Evolutionary conservation across 2,329 filamentous ascomycete species (phyloP), one percentile per base, ranked within the genome.

Genomic region (Colletotrichum chrysophilum): DNA sequence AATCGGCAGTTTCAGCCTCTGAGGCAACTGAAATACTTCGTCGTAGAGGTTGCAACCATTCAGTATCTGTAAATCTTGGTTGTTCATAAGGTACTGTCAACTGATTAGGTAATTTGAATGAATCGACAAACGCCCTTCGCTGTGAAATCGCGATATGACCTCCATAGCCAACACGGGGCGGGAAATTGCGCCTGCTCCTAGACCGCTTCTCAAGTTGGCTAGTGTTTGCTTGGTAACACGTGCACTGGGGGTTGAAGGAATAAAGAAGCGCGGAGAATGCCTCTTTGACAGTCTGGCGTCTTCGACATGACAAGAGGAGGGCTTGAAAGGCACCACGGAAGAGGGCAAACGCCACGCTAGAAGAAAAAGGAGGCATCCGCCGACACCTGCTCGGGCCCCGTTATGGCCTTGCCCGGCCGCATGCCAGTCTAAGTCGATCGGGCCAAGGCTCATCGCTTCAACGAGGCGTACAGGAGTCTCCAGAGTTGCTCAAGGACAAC

Each of bases 1-100:
- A 58, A 71, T 55, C 56, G 56, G 73, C 18, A 64, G 70, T 75
- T 75, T 73, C 73, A 73, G 32, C 21, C 36, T 36, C 38, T 21
- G 32, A 24, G 56, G 55, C 70, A 36, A 30, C 16, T 28, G 56
- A n/a, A 48, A 55, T 56, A 21, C 64, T 38, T 43, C 7, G n/a
- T 62, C 56, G 36, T 43, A 62, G 32, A 67, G 70, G 73, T 36
- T 72, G 64, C 70, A 60, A 68, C 64, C 70, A 21, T 7, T 52
- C 43, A n/a, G 43, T 75, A 13, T 30, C 16, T 14, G 32, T 14
- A 60, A 75, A 36, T n/a, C 21, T 30, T 62, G 38, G 26, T 24
- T 36, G 21, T 56, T 55, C 30, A 58, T 30, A 30, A 38, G 24
- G 24, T 43, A 38, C 36, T 61, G 71, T 71, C 67, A 66, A 61